phyloP scores from a whole-genome alignment of 768 basidiomycete genomes.

The Boletus insuetus region DNA sequence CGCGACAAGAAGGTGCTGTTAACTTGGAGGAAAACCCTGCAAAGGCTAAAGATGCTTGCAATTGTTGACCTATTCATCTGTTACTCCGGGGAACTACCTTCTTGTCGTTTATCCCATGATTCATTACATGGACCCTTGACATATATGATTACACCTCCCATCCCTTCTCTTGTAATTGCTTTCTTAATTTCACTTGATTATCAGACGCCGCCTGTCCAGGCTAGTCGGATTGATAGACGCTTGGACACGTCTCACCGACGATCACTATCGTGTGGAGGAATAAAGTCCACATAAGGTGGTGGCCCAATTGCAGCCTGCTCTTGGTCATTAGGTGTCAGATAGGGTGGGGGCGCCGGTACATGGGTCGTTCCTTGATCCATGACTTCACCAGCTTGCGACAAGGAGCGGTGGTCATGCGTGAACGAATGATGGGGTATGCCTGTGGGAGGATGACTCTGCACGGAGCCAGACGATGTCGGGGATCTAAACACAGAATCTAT shows the following conservation, averaged over 20 bases:
- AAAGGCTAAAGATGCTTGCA: slow-evolving; percentile 76
- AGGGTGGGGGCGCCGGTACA: slow-evolving; percentile 75
- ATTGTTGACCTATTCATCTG: slow-evolving; percentile 52
- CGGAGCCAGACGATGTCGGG: slow-evolving; percentile 20
- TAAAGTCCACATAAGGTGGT: slow-evolving; percentile 61
- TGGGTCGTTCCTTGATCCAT: slow-evolving; percentile 39
- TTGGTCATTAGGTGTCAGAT: slow-evolving; percentile 53
- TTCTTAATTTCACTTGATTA: slow-evolving; percentile 23
- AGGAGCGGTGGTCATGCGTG: slow-evolving; percentile 29
- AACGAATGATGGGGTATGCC: slow-evolving; percentile 34
- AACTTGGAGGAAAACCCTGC: slow-evolving; percentile 65
- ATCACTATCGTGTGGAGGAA: slow-evolving; percentile 9
- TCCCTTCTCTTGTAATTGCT: slow-evolving; percentile 28
- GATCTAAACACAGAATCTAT: slow-evolving; percentile 77
- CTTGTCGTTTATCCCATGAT: slow-evolving; percentile 19
- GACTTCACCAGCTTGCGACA: slow-evolving; percentile 32
- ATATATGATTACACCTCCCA: slow-evolving; percentile 23
- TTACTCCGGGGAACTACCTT: slow-evolving; percentile 14
- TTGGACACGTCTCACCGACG: slow-evolving; percentile 9
- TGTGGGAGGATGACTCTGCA: slow-evolving; percentile 19
- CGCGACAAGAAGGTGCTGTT: slow-evolving; percentile 54
- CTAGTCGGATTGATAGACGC: background rate
- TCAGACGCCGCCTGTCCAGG: background rate
- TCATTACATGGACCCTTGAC: slow-evolving; percentile 19
- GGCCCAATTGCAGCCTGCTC: slow-evolving; percentile 56